A percentile compares a stretch with the other conserved stretches of the same genome.
phyloP scores from a whole-genome alignment of 2,329 filamentous ascomycete species.

The Stemphylium lycopersici region DNA sequence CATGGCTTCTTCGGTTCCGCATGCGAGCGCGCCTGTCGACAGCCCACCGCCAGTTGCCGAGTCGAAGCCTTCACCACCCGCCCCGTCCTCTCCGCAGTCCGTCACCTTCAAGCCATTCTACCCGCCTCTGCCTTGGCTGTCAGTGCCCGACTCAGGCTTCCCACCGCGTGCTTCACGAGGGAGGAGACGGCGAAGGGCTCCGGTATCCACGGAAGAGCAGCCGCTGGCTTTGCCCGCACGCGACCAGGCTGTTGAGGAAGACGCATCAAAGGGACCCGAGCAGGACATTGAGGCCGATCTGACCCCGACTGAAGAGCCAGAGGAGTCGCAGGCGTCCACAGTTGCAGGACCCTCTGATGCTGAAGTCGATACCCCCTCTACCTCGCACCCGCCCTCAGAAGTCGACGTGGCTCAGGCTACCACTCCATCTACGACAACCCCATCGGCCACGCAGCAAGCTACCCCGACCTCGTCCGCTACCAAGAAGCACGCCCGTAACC shows the following conservation, averaged over 20 bases:
- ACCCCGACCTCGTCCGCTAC: slow-evolving; percentile 40
- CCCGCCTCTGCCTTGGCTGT: slow-evolving; percentile 65
- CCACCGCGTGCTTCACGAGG: slow-evolving; percentile 57
- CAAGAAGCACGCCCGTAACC: slow-evolving; percentile 49
- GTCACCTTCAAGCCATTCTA: slow-evolving; percentile 54
- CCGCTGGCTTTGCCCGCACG: slow-evolving; percentile 60
- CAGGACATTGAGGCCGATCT: slow-evolving; percentile 28
- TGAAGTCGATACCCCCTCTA: slow-evolving; percentile 62
- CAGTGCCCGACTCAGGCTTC: slow-evolving; percentile 60
- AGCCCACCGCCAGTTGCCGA: slow-evolving; percentile 32
- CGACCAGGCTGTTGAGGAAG: slow-evolving; percentile 38
- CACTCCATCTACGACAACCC: slow-evolving; percentile 59
- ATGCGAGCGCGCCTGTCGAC: slow-evolving; percentile 36
- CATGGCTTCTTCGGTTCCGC: slow-evolving; percentile 41
- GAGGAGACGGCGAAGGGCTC: slow-evolving; percentile 53
- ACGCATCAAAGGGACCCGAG: slow-evolving; percentile 15
- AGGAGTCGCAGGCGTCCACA: slow-evolving; percentile 53
- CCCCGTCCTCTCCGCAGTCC: slow-evolving; percentile 29
- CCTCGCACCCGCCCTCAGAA: slow-evolving; percentile 65
- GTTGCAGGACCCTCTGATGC: slow-evolving; percentile 54
- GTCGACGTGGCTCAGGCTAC: slow-evolving; percentile 61
- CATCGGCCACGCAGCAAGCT: slow-evolving; percentile 54
- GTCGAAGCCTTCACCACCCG: slow-evolving; percentile 21
- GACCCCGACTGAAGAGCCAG: slow-evolving; percentile 51
- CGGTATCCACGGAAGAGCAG: slow-evolving; percentile 47